Conservation (phyloP, 2,329 filamentous ascomycete species). For the Curvularia lunata region DNA sequence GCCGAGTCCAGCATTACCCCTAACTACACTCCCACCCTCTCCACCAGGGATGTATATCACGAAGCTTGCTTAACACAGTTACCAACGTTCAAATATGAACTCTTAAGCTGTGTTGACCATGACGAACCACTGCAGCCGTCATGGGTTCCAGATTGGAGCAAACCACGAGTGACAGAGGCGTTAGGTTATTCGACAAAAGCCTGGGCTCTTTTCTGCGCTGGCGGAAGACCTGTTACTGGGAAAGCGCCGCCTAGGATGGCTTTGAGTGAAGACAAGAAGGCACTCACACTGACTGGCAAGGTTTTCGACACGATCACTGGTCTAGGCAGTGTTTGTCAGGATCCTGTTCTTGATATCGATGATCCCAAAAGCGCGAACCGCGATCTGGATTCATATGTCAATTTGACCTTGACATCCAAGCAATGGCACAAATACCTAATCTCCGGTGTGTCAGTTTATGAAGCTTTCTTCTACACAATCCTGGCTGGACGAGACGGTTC, state of each 20-base stretch:
- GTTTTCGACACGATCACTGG: constrained; percentile 23
- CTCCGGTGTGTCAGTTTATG: constrained; percentile 20
- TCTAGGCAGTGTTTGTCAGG: constrained; percentile 14
- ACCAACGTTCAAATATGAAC: constrained; percentile 14
- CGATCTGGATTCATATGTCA: constrained; percentile 15
- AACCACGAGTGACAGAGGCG: constrained; percentile 26
- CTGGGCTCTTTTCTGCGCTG: constrained; percentile 26
- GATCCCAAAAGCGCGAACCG: constrained; percentile 10
- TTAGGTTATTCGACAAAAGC: constrained; percentile 31
- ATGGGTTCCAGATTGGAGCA: constrained; percentile 36
- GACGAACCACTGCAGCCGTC: constrained; percentile 27
- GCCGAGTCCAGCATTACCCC: constrained; percentile 18
- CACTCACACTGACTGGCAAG: constrained; percentile 24
- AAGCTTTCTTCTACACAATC: constrained; percentile 34
- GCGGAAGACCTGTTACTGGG: constrained; percentile 7
- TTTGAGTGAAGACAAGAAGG: constrained; percentile 14
- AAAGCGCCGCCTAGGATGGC: background rate
- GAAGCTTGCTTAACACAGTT: constrained; percentile 23
- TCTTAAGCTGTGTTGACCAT: constrained; percentile 34
- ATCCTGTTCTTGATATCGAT: constrained; percentile 24
- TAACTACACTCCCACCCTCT: constrained; percentile 20
- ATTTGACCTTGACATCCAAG: constrained; percentile 10
- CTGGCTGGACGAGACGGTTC: constrained; percentile 29
- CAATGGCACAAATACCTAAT: constrained; percentile 10
- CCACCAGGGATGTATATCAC: constrained; percentile 26